A percentile compares a stretch with the other conserved stretches of the same genome.
Conservation (phyloP, 2,329 filamentous ascomycete species). For the Coniochaeta prunicola region DNA sequence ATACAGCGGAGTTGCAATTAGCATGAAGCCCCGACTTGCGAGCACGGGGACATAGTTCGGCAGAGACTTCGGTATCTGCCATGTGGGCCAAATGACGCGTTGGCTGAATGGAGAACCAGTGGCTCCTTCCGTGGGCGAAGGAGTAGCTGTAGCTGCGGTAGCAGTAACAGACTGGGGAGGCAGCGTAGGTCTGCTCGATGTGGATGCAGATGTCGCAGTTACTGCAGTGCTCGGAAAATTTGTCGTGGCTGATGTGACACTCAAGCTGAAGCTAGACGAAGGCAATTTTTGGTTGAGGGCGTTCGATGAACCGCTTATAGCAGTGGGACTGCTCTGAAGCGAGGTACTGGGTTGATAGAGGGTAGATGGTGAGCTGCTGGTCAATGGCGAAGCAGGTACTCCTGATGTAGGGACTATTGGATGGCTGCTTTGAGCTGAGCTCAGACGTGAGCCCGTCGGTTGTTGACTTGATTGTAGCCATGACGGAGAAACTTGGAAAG, state of each 20-base stretch:
- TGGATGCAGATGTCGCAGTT: neutral
- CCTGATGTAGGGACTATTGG: neutral
- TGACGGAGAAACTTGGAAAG: neutral
- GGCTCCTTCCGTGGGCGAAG: neutral
- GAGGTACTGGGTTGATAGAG: neutral
- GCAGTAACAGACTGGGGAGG: neutral
- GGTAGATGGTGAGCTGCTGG: neutral
- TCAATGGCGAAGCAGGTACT: neutral
- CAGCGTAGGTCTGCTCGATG: neutral
- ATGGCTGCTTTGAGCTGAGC: neutral
- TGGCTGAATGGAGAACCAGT: neutral
- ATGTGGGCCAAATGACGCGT: neutral
- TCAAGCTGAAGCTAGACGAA: neutral
- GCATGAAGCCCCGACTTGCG: conserved; percentile 4
- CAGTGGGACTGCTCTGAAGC: neutral
- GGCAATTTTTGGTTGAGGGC: neutral
- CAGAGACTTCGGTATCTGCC: neutral
- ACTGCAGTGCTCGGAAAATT: neutral
- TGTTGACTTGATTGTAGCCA: neutral
- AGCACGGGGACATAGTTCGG: conserved; percentile 6
- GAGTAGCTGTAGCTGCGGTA: neutral
- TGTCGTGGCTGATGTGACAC: neutral
- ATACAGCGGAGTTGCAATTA: conserved; percentile 7
- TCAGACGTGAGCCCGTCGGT: neutral
- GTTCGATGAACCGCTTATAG: neutral